Conservation (phyloP, 768 basidiomycete species). For the Termitomyces sp. region DNA sequence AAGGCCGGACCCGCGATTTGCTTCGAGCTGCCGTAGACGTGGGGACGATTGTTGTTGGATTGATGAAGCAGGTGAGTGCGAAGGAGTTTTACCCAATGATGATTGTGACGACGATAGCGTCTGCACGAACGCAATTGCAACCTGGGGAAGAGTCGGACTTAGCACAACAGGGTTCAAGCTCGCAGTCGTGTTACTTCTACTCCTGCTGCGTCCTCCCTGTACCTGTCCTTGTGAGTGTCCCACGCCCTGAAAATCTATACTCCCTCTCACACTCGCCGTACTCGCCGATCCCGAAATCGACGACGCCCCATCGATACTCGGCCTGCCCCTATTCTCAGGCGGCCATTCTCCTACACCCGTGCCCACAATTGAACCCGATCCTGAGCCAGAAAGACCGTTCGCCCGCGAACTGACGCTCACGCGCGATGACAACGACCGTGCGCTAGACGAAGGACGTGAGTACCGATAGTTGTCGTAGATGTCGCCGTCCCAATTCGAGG, state of each 20-base stretch:
- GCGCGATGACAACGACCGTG: slow-evolving; percentile 19
- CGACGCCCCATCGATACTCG: background rate
- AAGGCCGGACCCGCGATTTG: background rate
- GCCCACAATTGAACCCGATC: background rate
- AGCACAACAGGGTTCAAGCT: slow-evolving; percentile 6
- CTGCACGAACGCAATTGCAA: background rate
- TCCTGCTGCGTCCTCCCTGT: background rate
- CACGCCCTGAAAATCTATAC: background rate
- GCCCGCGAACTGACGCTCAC: slow-evolving; percentile 3
- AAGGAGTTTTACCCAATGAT: background rate
- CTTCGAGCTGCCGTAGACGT: background rate
- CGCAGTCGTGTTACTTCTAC: slow-evolving; percentile 13
- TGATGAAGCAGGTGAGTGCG: background rate
- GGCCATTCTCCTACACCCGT: background rate
- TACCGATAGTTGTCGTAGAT: slow-evolving; percentile 82
- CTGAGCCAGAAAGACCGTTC: background rate
- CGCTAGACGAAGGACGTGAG: slow-evolving; percentile 49
- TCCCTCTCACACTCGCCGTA: background rate
- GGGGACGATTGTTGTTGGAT: background rate
- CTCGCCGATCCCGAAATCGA: background rate
- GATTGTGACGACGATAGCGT: background rate
- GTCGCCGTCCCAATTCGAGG: slow-evolving; percentile 40
- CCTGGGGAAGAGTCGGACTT: background rate
- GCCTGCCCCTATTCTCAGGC: slow-evolving; percentile 1
- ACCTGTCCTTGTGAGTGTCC: background rate